These are phyloP conservation scores for Neckera pumila DNA, from an alignment of 225 moss, liverwort and hornwort species.

Conservation along the genomic window DNA sequence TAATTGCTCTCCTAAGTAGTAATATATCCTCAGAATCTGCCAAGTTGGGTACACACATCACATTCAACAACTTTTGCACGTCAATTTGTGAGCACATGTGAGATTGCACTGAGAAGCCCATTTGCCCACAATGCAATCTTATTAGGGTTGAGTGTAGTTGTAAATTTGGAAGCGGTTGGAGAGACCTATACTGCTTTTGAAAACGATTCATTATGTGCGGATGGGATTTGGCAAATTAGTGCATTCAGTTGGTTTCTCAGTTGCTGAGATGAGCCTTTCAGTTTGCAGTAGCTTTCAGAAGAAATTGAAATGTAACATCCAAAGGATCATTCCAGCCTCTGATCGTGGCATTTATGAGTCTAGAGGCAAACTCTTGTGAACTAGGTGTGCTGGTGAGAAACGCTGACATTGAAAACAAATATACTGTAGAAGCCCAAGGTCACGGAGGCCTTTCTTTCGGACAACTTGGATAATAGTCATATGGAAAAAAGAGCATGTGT, in stretches of 20 bases:
- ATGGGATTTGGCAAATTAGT: neutral
- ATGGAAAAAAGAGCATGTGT: no score
- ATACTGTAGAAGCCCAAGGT: no score
- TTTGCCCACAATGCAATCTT: neutral
- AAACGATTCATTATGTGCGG: neutral
- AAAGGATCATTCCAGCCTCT: neutral
- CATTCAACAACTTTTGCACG: neutral
- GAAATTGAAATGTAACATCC: neutral
- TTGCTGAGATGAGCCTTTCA: neutral
- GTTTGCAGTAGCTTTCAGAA: neutral
- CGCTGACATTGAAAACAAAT: neutral
- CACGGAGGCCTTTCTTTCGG: no score
- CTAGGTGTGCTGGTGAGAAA: neutral
- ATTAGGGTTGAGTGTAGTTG: neutral
- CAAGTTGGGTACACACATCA: neutral
- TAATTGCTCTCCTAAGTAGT: neutral
- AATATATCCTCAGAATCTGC: neutral
- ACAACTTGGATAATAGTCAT: neutral
- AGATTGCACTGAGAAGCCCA: no score
- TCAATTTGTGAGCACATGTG: neutral
- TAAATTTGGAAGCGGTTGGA: rapidly evolving
- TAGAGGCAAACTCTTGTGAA: neutral
- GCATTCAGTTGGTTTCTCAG: neutral
- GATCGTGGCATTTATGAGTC: neutral
- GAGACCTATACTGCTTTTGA: neutral